Percentiles rank a stretch among this genome's conserved stretches.
Evolutionary conservation across 2,329 filamentous ascomycete species (phyloP).

Genomic region (Fusarium luffae): DNA sequence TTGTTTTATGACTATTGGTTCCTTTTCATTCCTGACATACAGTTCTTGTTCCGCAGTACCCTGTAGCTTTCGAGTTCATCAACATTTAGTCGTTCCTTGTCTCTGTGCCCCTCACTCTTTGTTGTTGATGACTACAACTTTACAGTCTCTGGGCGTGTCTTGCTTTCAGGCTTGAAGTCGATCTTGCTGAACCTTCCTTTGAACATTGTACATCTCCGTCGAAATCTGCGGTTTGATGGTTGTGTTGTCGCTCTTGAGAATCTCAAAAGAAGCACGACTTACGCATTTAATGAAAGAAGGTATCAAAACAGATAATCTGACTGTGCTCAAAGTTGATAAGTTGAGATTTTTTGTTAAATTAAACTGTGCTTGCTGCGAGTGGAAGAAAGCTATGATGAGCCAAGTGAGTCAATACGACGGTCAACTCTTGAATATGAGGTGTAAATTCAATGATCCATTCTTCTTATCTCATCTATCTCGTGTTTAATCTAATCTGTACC

Average conservation of each 20-base stretch:
- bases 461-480: slow-evolving; percentile 4
- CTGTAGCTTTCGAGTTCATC: background rate
- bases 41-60: background rate
- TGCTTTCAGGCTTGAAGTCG: background rate
- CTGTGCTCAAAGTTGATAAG: background rate
- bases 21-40: background rate
- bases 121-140: background rate
- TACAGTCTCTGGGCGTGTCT: background rate
- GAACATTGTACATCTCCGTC: background rate
- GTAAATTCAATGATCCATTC: background rate
- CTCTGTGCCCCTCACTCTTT: background rate
- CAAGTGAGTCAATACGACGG: background rate
- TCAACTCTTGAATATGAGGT: background rate
- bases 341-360: background rate
- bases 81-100: background rate
- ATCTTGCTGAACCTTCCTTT: background rate
- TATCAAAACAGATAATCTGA: background rate
- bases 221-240: background rate
- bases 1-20: background rate
- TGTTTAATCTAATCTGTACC: slow-evolving; percentile 16
- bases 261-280: background rate
- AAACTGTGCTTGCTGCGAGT: background rate
- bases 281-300: too few species aligned
- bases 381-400: background rate
- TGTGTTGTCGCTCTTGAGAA: background rate